Conservation (phyloP, 805 yeast genomes). For the Brettanomyces naardenensis region DNA sequence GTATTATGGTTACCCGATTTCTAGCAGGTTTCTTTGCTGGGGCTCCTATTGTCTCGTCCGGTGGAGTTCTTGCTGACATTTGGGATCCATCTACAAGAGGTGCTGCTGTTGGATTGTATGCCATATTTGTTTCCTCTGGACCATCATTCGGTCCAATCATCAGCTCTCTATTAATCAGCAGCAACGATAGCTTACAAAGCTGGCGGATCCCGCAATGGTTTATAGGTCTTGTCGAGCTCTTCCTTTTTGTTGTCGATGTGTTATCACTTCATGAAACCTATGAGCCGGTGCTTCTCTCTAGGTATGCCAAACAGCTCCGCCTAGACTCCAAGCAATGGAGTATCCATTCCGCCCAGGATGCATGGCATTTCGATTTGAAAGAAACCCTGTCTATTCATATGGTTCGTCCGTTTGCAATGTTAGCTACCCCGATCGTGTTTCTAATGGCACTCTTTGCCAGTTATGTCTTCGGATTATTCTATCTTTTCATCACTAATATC, state of each 20-base stretch:
- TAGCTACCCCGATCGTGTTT: conserved; percentile 34
- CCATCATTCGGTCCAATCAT: conserved; percentile 65
- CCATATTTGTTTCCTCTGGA: conserved; percentile 49
- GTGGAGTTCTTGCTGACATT: conserved; percentile 53
- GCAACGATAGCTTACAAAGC: conserved; percentile 28
- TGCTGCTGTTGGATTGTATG: conserved; percentile 40
- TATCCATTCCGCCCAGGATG: conserved; percentile 25
- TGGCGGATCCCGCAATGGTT: conserved; percentile 58
- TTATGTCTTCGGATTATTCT: conserved; percentile 41
- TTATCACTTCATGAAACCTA: conserved; percentile 31
- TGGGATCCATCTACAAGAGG: conserved; percentile 45
- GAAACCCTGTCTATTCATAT: conserved; percentile 24
- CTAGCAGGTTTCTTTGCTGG: conserved; percentile 54
- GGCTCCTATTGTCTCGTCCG: conserved; percentile 51
- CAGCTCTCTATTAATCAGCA: conserved; percentile 36
- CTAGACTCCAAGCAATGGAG: conserved; percentile 24
- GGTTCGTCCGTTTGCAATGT: conserved; percentile 32
- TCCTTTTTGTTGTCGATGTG: conserved; percentile 27
- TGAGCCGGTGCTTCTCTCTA: conserved; percentile 28
- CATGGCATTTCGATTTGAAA: conserved; percentile 8
- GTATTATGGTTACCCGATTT: conserved; percentile 46
- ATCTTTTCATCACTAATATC: conserved; percentile 35
- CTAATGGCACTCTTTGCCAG: conserved; percentile 38
- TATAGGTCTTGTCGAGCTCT: conserved; percentile 32
- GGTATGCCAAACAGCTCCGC: conserved; percentile 21